Evolutionary conservation across 2,329 filamentous ascomycete species (phyloP).

Genomic region (Aspergillus ruber): DNA sequence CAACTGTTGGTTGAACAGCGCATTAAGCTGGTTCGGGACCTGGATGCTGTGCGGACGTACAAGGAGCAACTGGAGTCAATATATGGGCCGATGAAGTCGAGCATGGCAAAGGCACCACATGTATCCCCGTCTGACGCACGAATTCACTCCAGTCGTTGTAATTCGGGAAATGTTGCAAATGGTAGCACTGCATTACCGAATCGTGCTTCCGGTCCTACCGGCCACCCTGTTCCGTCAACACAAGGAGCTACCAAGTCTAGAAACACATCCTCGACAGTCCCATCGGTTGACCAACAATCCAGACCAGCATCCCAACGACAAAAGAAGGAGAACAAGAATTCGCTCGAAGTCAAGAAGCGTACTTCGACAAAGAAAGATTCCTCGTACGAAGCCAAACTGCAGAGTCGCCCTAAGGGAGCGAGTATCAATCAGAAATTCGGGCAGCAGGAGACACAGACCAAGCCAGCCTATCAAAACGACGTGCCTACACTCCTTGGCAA

Average conservation of each 20-base stretch:
- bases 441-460: neutral
- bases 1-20: constrained; percentile 30
- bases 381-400: neutral
- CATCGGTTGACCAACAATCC: neutral
- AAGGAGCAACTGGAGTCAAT: constrained; percentile 29
- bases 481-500: neutral
- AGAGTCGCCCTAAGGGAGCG: neutral
- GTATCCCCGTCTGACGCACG: neutral
- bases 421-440: neutral
- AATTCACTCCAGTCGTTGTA: neutral
- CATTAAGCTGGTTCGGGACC: constrained; percentile 29
- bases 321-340: neutral
- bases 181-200: neutral
- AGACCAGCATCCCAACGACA: constrained; percentile 1
- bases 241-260: neutral
- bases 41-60: constrained; percentile 30
- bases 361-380: neutral
- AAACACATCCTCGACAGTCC: neutral
- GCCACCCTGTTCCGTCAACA: neutral
- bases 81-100: constrained; percentile 9
- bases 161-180: neutral
- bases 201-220: neutral
- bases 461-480: neutral
- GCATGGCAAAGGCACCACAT: constrained; percentile 2
- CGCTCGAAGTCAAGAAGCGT: neutral